These are phyloP conservation scores for Grifola frondosa DNA, from an alignment of 1,284 basidiomycete species.

Conservation along the genomic window DNA sequence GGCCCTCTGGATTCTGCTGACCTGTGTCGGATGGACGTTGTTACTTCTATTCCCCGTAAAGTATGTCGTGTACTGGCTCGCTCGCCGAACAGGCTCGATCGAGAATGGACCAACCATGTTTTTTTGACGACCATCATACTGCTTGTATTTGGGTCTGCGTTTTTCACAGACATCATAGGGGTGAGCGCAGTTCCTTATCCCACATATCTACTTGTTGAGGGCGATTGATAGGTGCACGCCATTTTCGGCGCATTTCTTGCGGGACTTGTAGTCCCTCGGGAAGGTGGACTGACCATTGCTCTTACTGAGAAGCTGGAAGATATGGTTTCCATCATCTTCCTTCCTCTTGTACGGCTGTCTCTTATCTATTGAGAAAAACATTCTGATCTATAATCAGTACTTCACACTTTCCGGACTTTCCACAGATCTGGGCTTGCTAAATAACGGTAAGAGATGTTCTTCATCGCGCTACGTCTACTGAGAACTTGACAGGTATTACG, in stretches of 20 bases:
- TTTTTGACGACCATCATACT: constrained; percentile 65
- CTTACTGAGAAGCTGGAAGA: constrained; percentile 70
- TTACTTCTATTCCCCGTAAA: constrained; percentile 77
- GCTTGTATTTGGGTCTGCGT: constrained; percentile 63
- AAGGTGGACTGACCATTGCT: constrained; percentile 60
- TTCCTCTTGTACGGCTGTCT: constrained; percentile 53
- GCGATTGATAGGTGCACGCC: constrained; percentile 56
- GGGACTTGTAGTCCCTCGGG: constrained; percentile 63
- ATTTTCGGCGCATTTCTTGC: constrained; percentile 80
- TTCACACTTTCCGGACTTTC: constrained; percentile 66
- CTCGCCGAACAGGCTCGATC: constrained; percentile 76
- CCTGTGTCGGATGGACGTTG: constrained; percentile 80
- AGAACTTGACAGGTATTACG: constrained; percentile 38
- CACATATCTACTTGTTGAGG: not conserved
- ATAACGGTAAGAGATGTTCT: constrained; percentile 33
- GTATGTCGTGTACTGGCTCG: constrained; percentile 67
- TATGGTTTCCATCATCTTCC: constrained; percentile 56
- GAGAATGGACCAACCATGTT: constrained; percentile 69
- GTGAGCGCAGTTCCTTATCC: constrained; percentile 28
- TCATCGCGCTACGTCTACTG: not conserved
- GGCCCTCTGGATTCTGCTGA: constrained; percentile 81
- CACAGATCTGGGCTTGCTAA: constrained; percentile 64
- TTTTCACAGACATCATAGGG: constrained; percentile 83
- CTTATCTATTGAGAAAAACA: not conserved
- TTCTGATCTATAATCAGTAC: constrained; percentile 40